Conservation (phyloP, 2,329 filamentous ascomycete genomes). For the Talaromyces albobiverticillius region DNA sequence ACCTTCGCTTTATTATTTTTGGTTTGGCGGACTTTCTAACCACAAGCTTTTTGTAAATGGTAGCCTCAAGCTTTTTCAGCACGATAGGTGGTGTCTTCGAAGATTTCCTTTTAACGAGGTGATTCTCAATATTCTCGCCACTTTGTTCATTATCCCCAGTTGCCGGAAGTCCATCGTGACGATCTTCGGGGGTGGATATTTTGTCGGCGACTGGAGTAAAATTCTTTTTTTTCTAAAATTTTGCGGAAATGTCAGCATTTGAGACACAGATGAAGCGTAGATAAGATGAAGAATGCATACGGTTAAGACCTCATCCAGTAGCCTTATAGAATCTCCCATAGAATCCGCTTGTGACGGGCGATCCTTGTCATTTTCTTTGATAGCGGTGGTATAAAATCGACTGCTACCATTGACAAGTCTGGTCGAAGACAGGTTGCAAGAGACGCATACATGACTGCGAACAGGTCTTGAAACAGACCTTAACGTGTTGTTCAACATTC, state of each 20-base stretch:
- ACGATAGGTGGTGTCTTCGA: too few relatives aligned
- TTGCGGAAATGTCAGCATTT: constrained; percentile 1
- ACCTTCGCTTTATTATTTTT: too few relatives aligned
- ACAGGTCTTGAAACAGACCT: constrained; percentile 35
- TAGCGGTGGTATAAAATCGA: constrained; percentile 25
- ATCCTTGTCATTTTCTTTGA: constrained; percentile 7
- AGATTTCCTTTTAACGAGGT: too few relatives aligned
- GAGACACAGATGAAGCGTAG: not conserved
- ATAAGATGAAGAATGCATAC: too few relatives aligned
- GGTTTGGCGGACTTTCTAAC: too few relatives aligned
- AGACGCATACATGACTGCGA: constrained; percentile 34
- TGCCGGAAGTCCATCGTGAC: not conserved
- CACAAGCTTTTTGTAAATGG: too few relatives aligned
- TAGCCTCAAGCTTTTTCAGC: not conserved
- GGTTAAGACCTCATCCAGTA: not conserved
- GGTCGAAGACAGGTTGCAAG: constrained; percentile 27
- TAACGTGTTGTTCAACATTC: constrained; percentile 38
- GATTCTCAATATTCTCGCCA: not conserved
- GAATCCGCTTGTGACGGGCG: not conserved
- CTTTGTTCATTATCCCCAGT: not conserved
- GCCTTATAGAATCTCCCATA: not conserved
- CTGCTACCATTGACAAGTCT: constrained; percentile 20
- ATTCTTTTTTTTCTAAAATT: too few relatives aligned
- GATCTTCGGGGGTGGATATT: not conserved
- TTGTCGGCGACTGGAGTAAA: not conserved